These are phyloP conservation scores for Dactylorhiza incarnata DNA, from an alignment of 106 monocot species.

Conservation along the genomic window DNA sequence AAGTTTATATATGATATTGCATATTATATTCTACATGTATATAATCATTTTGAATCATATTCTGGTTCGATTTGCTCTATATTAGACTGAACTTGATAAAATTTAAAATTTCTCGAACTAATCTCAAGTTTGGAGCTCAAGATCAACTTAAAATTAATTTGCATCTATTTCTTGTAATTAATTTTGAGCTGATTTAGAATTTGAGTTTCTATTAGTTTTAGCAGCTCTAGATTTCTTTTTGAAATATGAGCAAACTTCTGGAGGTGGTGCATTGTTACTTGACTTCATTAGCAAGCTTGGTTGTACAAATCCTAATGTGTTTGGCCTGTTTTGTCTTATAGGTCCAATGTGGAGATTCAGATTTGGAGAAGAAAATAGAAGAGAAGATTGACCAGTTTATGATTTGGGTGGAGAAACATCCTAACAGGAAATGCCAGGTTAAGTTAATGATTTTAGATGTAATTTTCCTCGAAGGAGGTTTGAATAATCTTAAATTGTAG, in stretches of 20 bases:
- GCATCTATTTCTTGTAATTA: too few species aligned
- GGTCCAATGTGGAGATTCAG: slow-evolving; percentile 91
- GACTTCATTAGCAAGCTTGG: not conserved
- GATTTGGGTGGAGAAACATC: slow-evolving; percentile 87
- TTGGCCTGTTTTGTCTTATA: slow-evolving; percentile 9
- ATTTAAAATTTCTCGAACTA: too few species aligned
- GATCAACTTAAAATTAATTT: too few species aligned
- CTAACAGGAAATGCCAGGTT: slow-evolving; percentile 89
- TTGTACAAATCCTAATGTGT: not conserved
- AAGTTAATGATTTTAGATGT: not conserved
- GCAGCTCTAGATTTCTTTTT: not conserved
- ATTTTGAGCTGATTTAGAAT: too few species aligned
- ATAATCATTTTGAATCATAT: too few species aligned
- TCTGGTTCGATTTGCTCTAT: too few species aligned
- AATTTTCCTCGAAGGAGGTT: not conserved
- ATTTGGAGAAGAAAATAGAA: slow-evolving; percentile 89
- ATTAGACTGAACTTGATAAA: too few species aligned
- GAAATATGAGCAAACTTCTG: not conserved
- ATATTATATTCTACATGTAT: too few species aligned
- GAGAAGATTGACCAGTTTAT: slow-evolving; percentile 82
- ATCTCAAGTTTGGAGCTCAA: too few species aligned
- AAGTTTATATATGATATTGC: too few species aligned
- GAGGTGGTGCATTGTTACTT: not conserved
- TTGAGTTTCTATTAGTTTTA: too few species aligned
- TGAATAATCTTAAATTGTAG: not conserved